Base-by-base conservation (phyloP, 2,329 filamentous ascomycete species). In the Penicillium sp. region DNA sequence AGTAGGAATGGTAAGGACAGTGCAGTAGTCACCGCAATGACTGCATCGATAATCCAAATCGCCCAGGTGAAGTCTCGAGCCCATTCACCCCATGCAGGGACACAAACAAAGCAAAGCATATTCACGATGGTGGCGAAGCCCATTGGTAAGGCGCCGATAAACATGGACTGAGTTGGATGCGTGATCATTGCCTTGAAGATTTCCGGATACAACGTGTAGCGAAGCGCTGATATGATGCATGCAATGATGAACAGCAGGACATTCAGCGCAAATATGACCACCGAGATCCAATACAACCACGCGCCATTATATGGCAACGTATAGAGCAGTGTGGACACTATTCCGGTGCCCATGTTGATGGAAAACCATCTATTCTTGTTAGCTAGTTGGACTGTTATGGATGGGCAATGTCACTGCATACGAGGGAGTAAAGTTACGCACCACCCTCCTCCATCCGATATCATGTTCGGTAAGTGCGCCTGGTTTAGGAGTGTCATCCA, bases 131-230 rank as follows among this genome's bases (percentile, higher is more conserved):
- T 91, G 0, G 87, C 85, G 61, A 91, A 83, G 0, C 83, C 88
- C 86, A 91, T 91, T 0, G 88, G 88, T 35, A 90, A 83, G 0
- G 87, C 89, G 0, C 86, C 89, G 3, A 92, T 76, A 66, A 91
- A 92, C 57, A 92, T 80, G 1, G 86, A 88, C 69, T 92, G 87
- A 1, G 83, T 84, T 0, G 87, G 88, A 70, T 92, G 87, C 2
- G 79, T 77, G 41, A 91, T 83, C 88, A 92, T 90, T 17, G 84
- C 85, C 0, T 62, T 70, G 84, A 88, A 91, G 31, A 91, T 87
- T 61, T 85, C 82, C 0, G 88, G 89, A 68, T 90, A 91, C 1
- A 91, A 69, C 0, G 78, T 78, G 68, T 91, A 92, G 5, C 90
- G 83, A 3, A 89, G 71, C 1, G 86, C 60, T 1, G 85, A 88